These are phyloP conservation scores for Nakazawaea pomicola DNA, from an alignment of 805 yeast genomes.

Conservation along the genomic window DNA sequence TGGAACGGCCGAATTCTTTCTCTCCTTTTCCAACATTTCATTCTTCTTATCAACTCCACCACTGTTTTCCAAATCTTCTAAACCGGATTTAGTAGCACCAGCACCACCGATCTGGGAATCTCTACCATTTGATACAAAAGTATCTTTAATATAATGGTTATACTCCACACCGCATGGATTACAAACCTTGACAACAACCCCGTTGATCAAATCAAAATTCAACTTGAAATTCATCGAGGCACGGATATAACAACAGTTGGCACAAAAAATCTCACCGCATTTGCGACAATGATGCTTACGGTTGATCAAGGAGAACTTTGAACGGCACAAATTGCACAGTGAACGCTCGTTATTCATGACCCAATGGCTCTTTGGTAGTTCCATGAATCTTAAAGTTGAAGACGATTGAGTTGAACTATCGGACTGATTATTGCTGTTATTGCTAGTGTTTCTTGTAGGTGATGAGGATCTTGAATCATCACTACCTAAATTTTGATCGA, in stretches of 20 bases:
- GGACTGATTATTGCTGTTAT: too few relatives aligned
- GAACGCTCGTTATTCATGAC: constrained; percentile 34
- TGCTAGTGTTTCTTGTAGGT: not conserved
- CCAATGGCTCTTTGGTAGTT: constrained; percentile 53
- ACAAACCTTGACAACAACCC: constrained; percentile 25
- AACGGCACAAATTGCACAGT: constrained; percentile 30
- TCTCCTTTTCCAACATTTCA: constrained; percentile 15
- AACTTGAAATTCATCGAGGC: constrained; percentile 30
- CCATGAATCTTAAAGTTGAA: constrained; percentile 18
- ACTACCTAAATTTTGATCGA: not conserved
- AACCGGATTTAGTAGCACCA: constrained; percentile 29
- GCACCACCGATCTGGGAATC: too few relatives aligned
- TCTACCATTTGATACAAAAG: too few relatives aligned
- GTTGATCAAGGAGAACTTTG: constrained; percentile 22
- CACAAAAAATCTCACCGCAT: constrained; percentile 45
- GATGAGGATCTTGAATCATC: constrained; percentile 4
- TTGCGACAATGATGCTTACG: constrained; percentile 47
- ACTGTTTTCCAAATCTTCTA: constrained; percentile 16
- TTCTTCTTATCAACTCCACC: not conserved
- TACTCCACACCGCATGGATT: constrained; percentile 30
- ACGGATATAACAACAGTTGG: constrained; percentile 22
- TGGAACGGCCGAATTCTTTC: constrained; percentile 22
- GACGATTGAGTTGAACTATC: constrained; percentile 2
- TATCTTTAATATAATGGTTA: constrained; percentile 19
- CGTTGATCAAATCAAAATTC: constrained; percentile 26